phyloP scores from a whole-genome alignment of 2,329 filamentous ascomycete species.

The Talaromyces atroroseus region DNA sequence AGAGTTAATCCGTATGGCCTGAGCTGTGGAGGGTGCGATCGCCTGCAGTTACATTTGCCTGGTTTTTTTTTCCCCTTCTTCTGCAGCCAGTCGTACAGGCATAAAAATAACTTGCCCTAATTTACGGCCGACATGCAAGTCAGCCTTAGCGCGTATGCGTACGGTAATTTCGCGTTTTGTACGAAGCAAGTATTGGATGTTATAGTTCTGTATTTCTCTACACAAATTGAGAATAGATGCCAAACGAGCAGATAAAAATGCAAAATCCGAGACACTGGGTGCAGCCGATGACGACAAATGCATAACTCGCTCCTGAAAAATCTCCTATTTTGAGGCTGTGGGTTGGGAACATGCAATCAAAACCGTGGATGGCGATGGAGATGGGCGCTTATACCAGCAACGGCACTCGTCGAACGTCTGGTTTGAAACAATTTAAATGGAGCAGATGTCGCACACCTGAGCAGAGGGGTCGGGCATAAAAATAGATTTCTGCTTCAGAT shows the following conservation, averaged over 20 bases:
- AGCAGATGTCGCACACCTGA: constrained; percentile 1
- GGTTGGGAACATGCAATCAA: neutral
- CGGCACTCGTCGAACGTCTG: constrained; percentile 4
- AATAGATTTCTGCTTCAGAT: neutral
- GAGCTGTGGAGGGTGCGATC: constrained; percentile 9
- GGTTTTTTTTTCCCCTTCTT: neutral
- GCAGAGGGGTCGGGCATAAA: neutral
- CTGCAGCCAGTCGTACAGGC: neutral
- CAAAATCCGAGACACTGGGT: neutral
- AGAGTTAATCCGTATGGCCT: neutral
- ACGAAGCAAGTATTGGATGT: neutral
- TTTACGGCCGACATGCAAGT: neutral
- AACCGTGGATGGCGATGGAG: neutral
- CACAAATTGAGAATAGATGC: neutral
- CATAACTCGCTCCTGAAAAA: neutral
- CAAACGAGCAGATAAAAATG: neutral
- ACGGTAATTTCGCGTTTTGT: neutral
- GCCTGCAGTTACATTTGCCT: constrained; percentile 12
- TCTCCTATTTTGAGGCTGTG: neutral
- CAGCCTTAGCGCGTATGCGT: neutral
- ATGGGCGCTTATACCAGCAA: constrained; percentile 14
- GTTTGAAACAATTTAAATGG: constrained; percentile 12
- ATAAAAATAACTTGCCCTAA: constrained; percentile 2
- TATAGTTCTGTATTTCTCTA: neutral
- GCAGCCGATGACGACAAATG: neutral